Evolutionary conservation across 2,329 filamentous ascomycete species (phyloP).

Genomic region (Penicillium sp.): DNA sequence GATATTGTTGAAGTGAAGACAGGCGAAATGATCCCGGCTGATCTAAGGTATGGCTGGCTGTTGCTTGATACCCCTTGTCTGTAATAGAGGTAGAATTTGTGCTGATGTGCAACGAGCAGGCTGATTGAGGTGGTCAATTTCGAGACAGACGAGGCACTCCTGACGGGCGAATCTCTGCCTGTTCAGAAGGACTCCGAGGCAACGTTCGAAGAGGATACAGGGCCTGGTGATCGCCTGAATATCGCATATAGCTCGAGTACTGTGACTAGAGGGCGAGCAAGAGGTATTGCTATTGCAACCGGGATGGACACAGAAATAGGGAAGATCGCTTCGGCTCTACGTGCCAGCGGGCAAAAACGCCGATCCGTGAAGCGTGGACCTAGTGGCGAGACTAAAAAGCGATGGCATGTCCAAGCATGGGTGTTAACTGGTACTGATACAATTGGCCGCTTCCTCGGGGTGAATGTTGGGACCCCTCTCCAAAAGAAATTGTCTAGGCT

Average conservation of each 20-base stretch:
- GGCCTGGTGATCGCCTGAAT: constrained; percentile 57
- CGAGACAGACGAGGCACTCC: constrained; percentile 64
- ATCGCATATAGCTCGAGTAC: constrained; percentile 59
- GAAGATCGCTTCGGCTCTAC: constrained; percentile 61
- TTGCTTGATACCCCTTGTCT: too few relatives aligned
- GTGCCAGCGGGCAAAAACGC: constrained; percentile 53
- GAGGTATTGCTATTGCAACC: constrained; percentile 56
- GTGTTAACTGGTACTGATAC: constrained; percentile 54
- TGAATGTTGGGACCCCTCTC: constrained; percentile 66
- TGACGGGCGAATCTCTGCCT: constrained; percentile 61
- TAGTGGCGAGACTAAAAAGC: constrained; percentile 48
- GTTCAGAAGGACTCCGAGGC: constrained; percentile 51
- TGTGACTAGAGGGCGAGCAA: constrained; percentile 57
- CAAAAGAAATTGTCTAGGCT: constrained; percentile 65
- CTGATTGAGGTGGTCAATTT: constrained; percentile 62
- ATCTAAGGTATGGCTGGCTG: constrained; percentile 51
- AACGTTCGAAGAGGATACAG: constrained; percentile 50
- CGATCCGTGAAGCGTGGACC: constrained; percentile 51
- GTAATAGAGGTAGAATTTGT: too few relatives aligned
- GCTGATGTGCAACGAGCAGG: constrained; percentile 38
- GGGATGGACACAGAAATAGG: constrained; percentile 61
- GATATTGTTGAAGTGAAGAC: constrained; percentile 53
- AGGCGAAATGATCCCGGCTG: constrained; percentile 58
- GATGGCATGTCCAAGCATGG: constrained; percentile 50
- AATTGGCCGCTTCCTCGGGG: constrained; percentile 61